Evolutionary conservation across 2,329 filamentous ascomycete genomes (phyloP).

Genomic region (Diaporthe amygdali): DNA sequence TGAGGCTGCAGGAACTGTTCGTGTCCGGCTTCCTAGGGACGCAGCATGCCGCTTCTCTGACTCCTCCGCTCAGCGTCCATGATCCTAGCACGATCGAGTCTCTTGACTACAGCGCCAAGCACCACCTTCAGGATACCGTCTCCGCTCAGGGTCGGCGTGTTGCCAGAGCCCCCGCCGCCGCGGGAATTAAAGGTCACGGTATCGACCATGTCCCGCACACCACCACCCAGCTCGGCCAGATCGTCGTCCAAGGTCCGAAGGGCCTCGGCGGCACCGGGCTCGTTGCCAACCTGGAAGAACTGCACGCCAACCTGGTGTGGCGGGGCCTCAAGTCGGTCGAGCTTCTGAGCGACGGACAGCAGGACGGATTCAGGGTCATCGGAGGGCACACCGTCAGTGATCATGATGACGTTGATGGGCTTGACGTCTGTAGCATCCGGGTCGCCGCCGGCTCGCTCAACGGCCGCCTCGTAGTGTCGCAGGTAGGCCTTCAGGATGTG

Average conservation of each 20-base stretch:
- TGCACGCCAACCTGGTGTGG: constrained; percentile 89
- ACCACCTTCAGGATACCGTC: constrained; percentile 82
- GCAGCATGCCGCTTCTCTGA: constrained; percentile 19
- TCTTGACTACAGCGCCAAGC: constrained; percentile 75
- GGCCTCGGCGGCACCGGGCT: constrained; percentile 66
- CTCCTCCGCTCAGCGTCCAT: constrained; percentile 24
- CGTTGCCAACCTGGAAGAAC: constrained; percentile 92
- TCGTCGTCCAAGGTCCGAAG: constrained; percentile 79
- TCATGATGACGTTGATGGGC: constrained; percentile 88
- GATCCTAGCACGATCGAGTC: constrained; percentile 57
- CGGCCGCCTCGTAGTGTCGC: constrained; percentile 50
- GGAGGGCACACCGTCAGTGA: constrained; percentile 84
- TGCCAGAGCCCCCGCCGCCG: constrained; percentile 35
- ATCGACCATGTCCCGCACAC: constrained; percentile 87
- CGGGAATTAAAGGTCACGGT: constrained; percentile 75
- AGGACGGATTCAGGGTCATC: constrained; percentile 81
- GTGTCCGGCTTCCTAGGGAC: constrained; percentile 7
- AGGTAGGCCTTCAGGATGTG: constrained; percentile 79
- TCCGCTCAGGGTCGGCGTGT: constrained; percentile 56
- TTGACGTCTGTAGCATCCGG: constrained; percentile 58
- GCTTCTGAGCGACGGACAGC: constrained; percentile 67
- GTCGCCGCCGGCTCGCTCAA: constrained; percentile 38
- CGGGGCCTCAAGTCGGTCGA: constrained; percentile 73
- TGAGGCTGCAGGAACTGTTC: not conserved
- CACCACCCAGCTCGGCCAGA: constrained; percentile 56